These are phyloP conservation scores for Articulospora tetracladia DNA, from an alignment of 495 filamentous ascomycete genomes.

Conservation along the genomic window DNA sequence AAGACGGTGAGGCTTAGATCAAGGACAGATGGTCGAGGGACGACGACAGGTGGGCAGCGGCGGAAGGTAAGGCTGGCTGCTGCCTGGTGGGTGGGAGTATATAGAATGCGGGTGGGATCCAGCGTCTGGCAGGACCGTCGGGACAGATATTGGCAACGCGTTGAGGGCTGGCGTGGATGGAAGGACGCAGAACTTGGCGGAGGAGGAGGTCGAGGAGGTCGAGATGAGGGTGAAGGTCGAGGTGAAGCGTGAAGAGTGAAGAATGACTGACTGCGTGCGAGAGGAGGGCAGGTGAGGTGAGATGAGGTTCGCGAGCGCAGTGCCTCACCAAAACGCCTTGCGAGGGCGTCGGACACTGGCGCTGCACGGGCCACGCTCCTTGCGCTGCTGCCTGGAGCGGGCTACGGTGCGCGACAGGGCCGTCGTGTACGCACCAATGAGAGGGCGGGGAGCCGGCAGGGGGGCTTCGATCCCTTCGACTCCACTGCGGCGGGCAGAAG, in stretches of 20 bases:
- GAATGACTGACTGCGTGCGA: background rate
- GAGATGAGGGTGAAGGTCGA: background rate
- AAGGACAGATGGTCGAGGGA: slow-evolving; percentile 1
- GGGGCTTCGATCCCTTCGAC: too few relatives aligned
- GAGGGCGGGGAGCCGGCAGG: too few relatives aligned
- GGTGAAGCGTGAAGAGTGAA: background rate
- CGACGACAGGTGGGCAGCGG: background rate
- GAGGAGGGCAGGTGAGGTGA: background rate
- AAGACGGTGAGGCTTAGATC: slow-evolving; percentile 7
- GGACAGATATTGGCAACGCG: slow-evolving; percentile 15
- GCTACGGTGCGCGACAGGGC: too few relatives aligned
- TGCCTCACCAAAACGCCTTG: slow-evolving; percentile 8
- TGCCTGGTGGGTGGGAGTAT: slow-evolving; percentile 23
- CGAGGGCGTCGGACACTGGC: background rate
- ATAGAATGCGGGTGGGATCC: slow-evolving; percentile 15
- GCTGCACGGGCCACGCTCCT: too few relatives aligned
- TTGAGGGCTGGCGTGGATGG: slow-evolving; percentile 2
- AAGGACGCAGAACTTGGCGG: slow-evolving; percentile 6
- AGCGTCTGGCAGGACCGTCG: background rate
- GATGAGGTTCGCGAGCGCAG: background rate
- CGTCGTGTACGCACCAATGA: too few relatives aligned
- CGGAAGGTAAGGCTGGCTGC: slow-evolving; percentile 21
- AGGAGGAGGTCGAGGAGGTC: background rate
- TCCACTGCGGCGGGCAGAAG: too few relatives aligned
- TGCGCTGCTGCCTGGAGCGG: background rate